Evolutionary conservation across 176 grass and related monocot species (phyloP).

Genomic region (maize (Zea mays)): Zm-B73-REFERENCE-NAM-5.0 NC_050097.1:234705501-234706000

Average conservation of each 20-base stretch:
- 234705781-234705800: slow-evolving; percentile 29
- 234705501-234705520: slow-evolving; percentile 33
- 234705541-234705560: neutral
- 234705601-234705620: slow-evolving; percentile 7
- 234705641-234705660: slow-evolving; percentile 23
- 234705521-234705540: slow-evolving; percentile 7
- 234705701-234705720: slow-evolving; percentile 44
- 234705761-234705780: slow-evolving; percentile 50
- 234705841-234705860: no score
- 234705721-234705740: slow-evolving; percentile 39
- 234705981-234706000: no score
- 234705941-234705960: no score
- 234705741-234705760: slow-evolving; percentile 52
- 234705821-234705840: no score
- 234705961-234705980: no score
- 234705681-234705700: slow-evolving; percentile 34
- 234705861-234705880: no score
- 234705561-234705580: neutral
- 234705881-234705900: no score
- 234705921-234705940: no score
- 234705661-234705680: slow-evolving; percentile 34
- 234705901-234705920: no score
- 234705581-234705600: neutral
- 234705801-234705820: slow-evolving; percentile 40
- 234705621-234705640: neutral